Percentiles rank a stretch among this genome's conserved stretches.
These are phyloP conservation scores for Rehmannia glutinosa DNA, from an alignment of 257 asterid genomes.

Conservation along the genomic window DNA sequence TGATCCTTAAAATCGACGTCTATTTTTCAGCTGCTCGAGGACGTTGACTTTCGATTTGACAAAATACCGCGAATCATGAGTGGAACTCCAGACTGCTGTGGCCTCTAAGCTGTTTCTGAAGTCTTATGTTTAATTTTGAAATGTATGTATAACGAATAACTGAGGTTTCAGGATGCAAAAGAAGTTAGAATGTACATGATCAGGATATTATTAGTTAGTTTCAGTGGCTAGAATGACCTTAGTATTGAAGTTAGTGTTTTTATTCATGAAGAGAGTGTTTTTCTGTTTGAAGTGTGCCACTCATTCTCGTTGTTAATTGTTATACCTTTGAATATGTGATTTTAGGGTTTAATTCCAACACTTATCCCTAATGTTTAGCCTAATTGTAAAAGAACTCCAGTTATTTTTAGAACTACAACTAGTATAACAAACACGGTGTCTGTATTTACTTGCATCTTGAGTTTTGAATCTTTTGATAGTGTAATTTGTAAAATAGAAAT, in stretches of 20 bases:
- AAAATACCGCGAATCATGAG: constrained; percentile 61
- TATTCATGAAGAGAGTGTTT: not conserved
- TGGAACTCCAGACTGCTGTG: not conserved
- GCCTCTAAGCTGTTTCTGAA: too few species aligned
- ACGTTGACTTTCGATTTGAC: constrained; percentile 83
- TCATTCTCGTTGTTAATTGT: too few species aligned
- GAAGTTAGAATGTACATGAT: constrained; percentile 23
- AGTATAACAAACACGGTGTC: too few species aligned
- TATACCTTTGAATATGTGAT: too few species aligned
- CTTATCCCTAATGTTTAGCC: too few species aligned
- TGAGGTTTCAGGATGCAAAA: not conserved
- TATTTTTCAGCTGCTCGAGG: constrained; percentile 68
- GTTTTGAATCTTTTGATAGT: too few species aligned
- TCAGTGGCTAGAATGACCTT: not conserved
- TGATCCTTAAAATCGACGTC: not conserved
- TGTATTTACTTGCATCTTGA: too few species aligned
- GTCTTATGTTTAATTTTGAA: constrained; percentile 10
- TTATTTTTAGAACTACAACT: too few species aligned
- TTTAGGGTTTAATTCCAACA: too few species aligned
- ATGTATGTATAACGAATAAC: constrained; percentile 1
- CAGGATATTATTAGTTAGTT: constrained; percentile 2
- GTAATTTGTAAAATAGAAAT: too few species aligned
- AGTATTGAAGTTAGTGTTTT: not conserved
- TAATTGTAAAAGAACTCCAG: too few species aligned
- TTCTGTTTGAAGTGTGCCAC: too few species aligned